Conservation (phyloP, 441 rosid genomes). For the Hypseocharis bilobata region DNA sequence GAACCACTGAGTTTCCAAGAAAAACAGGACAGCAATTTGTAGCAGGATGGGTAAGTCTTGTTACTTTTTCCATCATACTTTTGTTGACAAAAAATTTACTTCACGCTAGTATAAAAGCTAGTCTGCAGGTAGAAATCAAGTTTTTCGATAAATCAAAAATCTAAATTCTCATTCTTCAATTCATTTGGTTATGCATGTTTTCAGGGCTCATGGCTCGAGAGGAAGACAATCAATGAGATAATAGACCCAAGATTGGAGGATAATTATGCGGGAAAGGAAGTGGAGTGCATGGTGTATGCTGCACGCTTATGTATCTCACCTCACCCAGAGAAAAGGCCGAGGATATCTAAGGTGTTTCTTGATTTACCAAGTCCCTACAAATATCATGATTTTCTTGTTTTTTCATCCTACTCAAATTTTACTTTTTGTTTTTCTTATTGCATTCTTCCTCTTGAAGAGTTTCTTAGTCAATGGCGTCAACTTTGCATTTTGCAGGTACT, state of each 20-base stretch:
- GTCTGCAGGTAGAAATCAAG: no score
- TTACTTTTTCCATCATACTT: background rate
- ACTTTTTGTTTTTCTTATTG: background rate
- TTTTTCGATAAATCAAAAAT: no score
- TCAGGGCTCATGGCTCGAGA: conserved; percentile 38
- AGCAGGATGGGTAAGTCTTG: conserved; percentile 35
- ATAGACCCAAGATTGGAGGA: conserved; percentile 32
- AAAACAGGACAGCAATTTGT: conserved; percentile 37
- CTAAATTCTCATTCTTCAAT: no score
- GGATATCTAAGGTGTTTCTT: conserved; percentile 40
- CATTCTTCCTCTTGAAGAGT: background rate
- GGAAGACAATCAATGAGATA: conserved; percentile 25
- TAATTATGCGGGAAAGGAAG: conserved; percentile 28
- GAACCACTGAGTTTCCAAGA: conserved; percentile 38
- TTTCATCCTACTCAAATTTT: no score
- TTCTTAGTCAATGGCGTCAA: background rate
- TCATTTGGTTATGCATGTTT: background rate
- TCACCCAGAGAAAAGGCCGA: conserved; percentile 38
- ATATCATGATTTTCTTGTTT: no score
- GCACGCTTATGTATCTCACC: conserved; percentile 39
- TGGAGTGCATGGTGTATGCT: conserved; percentile 36
- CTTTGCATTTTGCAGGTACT: conserved; percentile 30
- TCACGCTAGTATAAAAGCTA: no score
- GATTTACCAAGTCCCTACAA: no score
- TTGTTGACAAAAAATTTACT: no score